phyloP scores from a whole-genome alignment of 129 eudicot genomes.

The Glebionis coronaria region DNA sequence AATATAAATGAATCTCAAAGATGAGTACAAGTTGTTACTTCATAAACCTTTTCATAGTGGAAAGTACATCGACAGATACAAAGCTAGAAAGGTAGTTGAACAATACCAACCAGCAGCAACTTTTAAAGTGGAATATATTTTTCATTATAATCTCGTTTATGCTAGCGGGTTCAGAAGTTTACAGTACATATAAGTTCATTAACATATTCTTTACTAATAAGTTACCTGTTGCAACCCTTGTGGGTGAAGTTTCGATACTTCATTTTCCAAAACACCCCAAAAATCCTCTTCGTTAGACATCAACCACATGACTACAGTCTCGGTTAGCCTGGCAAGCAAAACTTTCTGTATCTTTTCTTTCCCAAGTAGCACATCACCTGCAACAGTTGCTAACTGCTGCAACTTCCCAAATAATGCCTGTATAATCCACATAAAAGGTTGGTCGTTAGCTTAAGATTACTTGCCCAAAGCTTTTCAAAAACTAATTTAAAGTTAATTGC shows the following conservation, averaged over 20 bases:
- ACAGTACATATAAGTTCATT: neutral
- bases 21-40: neutral
- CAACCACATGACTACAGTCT: conserved; percentile 88
- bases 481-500: no score
- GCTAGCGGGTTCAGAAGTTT: neutral
- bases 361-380: conserved; percentile 90
- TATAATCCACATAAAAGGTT: conserved; percentile 8
- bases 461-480: neutral
- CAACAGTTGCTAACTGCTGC: conserved; percentile 91
- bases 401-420: conserved; percentile 93
- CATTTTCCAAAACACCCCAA: conserved; percentile 82
- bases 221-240: conserved; percentile 86
- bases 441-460: neutral
- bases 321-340: conserved; percentile 88
- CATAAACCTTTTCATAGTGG: neutral
- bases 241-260: conserved; percentile 61
- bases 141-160: no score
- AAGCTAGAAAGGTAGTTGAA: neutral
- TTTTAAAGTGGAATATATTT: no score
- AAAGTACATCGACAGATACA: neutral
- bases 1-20: neutral
- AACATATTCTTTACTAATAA: conserved; percentile 17
- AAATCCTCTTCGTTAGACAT: conserved; percentile 82
- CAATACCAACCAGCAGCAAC: no score
- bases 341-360: conserved; percentile 88